phyloP scores from a whole-genome alignment of 1,284 basidiomycete genomes.

The Ceratobasidium sp. region DNA sequence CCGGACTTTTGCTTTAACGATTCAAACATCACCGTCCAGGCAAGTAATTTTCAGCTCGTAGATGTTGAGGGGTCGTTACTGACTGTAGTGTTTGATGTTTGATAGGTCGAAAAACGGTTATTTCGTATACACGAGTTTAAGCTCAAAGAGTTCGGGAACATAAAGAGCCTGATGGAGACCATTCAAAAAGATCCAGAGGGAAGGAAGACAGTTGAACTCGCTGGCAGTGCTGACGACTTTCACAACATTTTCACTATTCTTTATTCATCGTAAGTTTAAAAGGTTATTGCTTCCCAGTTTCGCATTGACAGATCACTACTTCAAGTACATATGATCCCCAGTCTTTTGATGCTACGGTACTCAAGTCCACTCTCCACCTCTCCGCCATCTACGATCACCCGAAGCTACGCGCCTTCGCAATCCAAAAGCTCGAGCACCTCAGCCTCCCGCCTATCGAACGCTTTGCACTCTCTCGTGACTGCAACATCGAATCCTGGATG shows the following conservation, averaged over 20 bases:
- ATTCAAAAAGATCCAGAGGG: background rate
- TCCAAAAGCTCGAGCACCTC: background rate
- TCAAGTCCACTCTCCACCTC: conserved; percentile 17
- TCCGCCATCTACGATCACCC: background rate
- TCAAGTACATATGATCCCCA: background rate
- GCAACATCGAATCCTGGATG: background rate
- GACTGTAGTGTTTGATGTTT: background rate
- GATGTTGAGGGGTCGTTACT: background rate
- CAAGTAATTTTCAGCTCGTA: background rate
- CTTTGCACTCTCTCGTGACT: background rate
- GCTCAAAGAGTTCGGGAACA: background rate
- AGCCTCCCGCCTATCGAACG: background rate
- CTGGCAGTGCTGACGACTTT: background rate
- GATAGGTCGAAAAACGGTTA: conserved; percentile 7
- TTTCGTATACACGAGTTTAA: conserved; percentile 15
- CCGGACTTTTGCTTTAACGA: conserved; percentile 6
- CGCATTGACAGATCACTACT: no score
- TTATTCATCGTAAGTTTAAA: conserved; percentile 9
- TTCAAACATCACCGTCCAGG: background rate
- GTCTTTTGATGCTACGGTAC: background rate
- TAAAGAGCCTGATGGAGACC: background rate
- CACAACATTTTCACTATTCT: background rate
- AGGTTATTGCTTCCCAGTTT: no score
- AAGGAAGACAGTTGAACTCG: background rate
- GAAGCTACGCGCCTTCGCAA: background rate